A percentile compares a stretch with the other conserved stretches of the same genome.
Evolutionary conservation across 2,329 filamentous ascomycete species (phyloP).

Genomic region (Trichoderma guizhouense): DNA sequence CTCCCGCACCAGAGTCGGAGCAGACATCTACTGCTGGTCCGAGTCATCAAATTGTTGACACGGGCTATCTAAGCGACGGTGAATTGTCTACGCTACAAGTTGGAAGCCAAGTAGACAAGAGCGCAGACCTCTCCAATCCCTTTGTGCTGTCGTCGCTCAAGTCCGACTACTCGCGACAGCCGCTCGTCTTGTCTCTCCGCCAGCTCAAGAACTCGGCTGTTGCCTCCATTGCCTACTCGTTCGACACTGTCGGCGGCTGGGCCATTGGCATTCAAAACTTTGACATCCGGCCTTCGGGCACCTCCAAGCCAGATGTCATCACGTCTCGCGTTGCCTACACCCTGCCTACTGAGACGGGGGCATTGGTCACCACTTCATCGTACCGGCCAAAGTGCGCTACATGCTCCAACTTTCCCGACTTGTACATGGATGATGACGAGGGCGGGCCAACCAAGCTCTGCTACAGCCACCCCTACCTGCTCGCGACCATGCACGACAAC

Average conservation of each 20-base stretch:
- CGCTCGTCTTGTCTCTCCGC: slow-evolving; percentile 80
- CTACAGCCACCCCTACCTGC: slow-evolving; percentile 78
- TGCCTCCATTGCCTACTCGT: slow-evolving; percentile 84
- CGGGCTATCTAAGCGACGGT: background rate
- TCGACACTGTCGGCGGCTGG: slow-evolving; percentile 77
- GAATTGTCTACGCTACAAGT: background rate
- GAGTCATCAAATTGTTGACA: background rate
- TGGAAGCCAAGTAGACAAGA: background rate
- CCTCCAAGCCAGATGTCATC: slow-evolving; percentile 29
- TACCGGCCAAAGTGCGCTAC: slow-evolving; percentile 17
- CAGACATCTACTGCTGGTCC: background rate
- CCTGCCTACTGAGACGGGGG: slow-evolving; percentile 30
- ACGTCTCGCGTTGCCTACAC: slow-evolving; percentile 38
- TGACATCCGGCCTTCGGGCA: slow-evolving; percentile 49
- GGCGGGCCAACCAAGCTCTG: slow-evolving; percentile 60
- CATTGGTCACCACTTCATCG: slow-evolving; percentile 15
- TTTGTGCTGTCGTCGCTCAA: slow-evolving; percentile 70
- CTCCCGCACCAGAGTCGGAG: slow-evolving; percentile 4
- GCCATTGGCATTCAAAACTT: slow-evolving; percentile 90
- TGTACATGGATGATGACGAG: slow-evolving; percentile 24
- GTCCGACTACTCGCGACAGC: slow-evolving; percentile 74
- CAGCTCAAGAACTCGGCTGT: slow-evolving; percentile 60
- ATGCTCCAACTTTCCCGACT: slow-evolving; percentile 10
- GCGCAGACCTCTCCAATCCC: slow-evolving; percentile 26
- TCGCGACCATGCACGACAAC: slow-evolving; percentile 82